Conservation (phyloP, 2,329 filamentous ascomycete species). For the Stenocarpella maydis region DNA sequence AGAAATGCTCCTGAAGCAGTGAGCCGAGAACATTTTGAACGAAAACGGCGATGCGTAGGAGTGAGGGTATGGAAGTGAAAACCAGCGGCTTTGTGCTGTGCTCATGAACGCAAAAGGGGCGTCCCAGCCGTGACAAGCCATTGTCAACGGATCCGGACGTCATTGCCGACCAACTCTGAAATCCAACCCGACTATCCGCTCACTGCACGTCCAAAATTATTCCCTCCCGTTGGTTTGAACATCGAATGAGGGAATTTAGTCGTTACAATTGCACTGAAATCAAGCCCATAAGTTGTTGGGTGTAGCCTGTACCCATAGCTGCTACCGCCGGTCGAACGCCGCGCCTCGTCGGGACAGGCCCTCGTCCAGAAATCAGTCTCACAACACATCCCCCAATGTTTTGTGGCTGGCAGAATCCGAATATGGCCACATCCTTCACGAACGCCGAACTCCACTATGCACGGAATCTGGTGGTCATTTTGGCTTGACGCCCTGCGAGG, state of each 20-base stretch:
- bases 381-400: background rate
- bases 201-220: background rate
- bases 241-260: background rate
- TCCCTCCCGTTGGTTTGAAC: background rate
- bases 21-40: background rate
- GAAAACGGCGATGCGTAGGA: constrained; percentile 27
- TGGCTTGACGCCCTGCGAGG: background rate
- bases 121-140: constrained; percentile 3
- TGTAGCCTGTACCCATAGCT: background rate
- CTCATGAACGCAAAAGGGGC: constrained; percentile 7
- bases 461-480: background rate
- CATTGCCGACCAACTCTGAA: background rate
- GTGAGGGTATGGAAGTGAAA: background rate
- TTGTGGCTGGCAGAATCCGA: background rate
- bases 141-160: constrained; percentile 24
- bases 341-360: background rate
- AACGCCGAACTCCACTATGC: constrained; percentile 12
- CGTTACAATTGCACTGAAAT: background rate
- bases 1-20: constrained; percentile 3
- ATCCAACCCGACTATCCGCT: background rate
- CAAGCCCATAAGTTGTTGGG: background rate
- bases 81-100: constrained; percentile 28
- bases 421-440: background rate
- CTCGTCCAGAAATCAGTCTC: background rate
- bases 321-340: background rate